Percentiles rank a stretch among this genome's conserved stretches.
phyloP scores from a whole-genome alignment of 2,329 filamentous ascomycete species.

The Niveomyces coronatus region DNA sequence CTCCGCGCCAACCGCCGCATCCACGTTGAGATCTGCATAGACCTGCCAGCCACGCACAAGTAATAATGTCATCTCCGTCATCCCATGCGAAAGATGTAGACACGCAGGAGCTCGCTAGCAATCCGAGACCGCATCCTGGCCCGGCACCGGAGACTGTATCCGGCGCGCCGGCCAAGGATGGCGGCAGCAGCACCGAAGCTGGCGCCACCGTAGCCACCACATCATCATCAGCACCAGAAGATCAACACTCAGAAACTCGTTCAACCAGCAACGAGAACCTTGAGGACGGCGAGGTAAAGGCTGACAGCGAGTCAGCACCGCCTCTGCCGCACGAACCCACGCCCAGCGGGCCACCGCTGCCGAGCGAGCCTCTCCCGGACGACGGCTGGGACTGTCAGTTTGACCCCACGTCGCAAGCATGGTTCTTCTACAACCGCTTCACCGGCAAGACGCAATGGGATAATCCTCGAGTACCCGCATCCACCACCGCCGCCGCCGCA shows the following conservation, averaged over 20 bases:
- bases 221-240: neutral
- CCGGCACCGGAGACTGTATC: neutral
- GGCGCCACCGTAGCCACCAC: too few relatives aligned
- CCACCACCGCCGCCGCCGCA: conserved; percentile 18
- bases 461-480: conserved; percentile 62
- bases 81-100: neutral
- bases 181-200: neutral
- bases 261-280: conserved; percentile 4
- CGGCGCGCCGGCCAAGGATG: neutral
- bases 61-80: conserved; percentile 3
- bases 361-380: conserved; percentile 41
- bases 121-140: too few relatives aligned
- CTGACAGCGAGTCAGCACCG: conserved; percentile 17
- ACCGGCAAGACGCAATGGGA: conserved; percentile 72
- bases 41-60: too few relatives aligned
- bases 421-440: conserved; percentile 78
- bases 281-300: conserved; percentile 17
- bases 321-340: conserved; percentile 26
- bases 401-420: conserved; percentile 58
- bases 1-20: too few relatives aligned
- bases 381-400: conserved; percentile 76
- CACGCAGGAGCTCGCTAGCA: neutral
- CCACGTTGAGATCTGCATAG: too few relatives aligned
- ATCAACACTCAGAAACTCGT: neutral
- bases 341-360: conserved; percentile 22